A percentile compares a stretch with the other conserved stretches of the same genome.
phyloP scores from a whole-genome alignment of 371 early-diverging fungal species.

The Apophysomyces sp. region DNA sequence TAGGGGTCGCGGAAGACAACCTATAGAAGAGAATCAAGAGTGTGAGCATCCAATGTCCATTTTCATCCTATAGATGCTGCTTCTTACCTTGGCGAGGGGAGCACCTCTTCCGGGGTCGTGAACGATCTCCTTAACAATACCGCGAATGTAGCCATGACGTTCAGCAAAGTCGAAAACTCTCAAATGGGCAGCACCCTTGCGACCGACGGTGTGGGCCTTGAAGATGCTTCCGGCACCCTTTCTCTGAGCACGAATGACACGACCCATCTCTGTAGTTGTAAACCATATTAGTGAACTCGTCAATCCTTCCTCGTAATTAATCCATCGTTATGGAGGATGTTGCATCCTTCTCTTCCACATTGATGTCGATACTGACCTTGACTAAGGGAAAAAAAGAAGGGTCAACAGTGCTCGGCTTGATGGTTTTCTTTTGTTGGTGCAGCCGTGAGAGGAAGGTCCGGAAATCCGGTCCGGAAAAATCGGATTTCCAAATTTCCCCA shows the following conservation, averaged over 20 bases:
- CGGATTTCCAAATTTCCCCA: no score
- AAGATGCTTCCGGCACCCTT: constrained; percentile 99
- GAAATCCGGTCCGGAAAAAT: no score
- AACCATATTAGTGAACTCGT: background rate
- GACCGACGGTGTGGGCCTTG: constrained; percentile 94
- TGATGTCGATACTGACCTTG: background rate
- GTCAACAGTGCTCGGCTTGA: background rate
- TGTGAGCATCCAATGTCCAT: background rate
- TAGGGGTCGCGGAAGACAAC: constrained; percentile 56
- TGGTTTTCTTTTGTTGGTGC: background rate
- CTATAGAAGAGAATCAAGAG: constrained; percentile 3
- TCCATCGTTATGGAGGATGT: background rate
- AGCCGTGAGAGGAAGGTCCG: background rate
- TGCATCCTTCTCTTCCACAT: background rate
- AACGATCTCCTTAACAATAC: constrained; percentile 98
- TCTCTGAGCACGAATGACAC: constrained; percentile 88
- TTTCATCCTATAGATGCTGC: background rate
- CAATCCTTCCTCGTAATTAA: background rate
- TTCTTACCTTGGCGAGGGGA: constrained; percentile 94
- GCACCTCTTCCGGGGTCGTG: constrained; percentile 99
- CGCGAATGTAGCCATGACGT: constrained; percentile 96
- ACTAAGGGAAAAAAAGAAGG: background rate
- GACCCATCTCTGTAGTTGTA: constrained; percentile 55
- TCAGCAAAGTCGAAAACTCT: constrained; percentile 95
- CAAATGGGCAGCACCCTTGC: constrained; percentile 97